These are phyloP conservation scores for Galeopsis tetrahit DNA, from an alignment of 257 asterid species.

Conservation along the genomic window DNA sequence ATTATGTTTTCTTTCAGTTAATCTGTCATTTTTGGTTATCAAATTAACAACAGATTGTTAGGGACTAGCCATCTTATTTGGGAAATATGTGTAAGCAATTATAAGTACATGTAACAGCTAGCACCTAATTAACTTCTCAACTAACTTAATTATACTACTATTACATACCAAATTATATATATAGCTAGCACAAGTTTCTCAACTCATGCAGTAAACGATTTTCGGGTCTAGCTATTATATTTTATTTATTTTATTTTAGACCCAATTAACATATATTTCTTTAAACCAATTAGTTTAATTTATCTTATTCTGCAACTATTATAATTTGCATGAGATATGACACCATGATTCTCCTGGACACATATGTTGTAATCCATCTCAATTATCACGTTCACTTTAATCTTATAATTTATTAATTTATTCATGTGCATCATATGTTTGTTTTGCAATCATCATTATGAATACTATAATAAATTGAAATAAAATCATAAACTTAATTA, in stretches of 20 bases:
- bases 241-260: too few relatives aligned
- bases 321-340: too few relatives aligned
- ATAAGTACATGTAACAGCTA: slow-evolving; percentile 37
- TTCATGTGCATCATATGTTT: too few relatives aligned
- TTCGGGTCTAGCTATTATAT: neutral
- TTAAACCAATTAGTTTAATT: too few relatives aligned
- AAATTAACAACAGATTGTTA: slow-evolving; percentile 26
- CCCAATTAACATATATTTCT: too few relatives aligned
- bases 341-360: neutral
- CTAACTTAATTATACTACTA: slow-evolving; percentile 23
- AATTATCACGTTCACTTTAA: too few relatives aligned
- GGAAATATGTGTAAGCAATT: slow-evolving; percentile 26
- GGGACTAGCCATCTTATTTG: slow-evolving; percentile 23
- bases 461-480: too few relatives aligned
- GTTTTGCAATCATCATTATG: too few relatives aligned
- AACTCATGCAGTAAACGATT: slow-evolving; percentile 26
- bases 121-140: slow-evolving; percentile 39
- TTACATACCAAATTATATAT: slow-evolving; percentile 31
- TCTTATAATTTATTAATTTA: too few relatives aligned
- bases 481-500: too few relatives aligned
- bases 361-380: too few relatives aligned
- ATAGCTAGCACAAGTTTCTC: slow-evolving; percentile 6
- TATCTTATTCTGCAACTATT: too few relatives aligned
- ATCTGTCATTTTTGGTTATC: slow-evolving; percentile 33
- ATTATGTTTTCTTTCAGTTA: slow-evolving; percentile 35